Evolutionary conservation across 192 early-diverging fungal species (phyloP).

Genomic region (Diversispora epigaea): DNA sequence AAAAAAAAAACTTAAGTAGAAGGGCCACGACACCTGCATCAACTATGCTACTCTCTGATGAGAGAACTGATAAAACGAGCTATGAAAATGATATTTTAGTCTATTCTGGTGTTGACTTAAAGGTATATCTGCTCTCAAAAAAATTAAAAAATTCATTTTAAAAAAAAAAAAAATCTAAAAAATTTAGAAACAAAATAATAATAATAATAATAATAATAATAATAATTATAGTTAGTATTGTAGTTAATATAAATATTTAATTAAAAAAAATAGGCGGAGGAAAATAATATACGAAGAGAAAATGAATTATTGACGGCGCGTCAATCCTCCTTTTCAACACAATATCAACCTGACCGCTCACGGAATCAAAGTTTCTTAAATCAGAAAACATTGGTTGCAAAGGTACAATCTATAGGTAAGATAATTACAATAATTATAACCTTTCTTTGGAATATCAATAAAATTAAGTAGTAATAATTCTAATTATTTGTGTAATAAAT

Average conservation of each 20-base stretch:
- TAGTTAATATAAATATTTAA: background rate
- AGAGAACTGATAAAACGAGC: slow-evolving; percentile 35
- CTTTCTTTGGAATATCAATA: background rate
- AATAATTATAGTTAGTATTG: too few relatives aligned
- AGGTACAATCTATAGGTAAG: slow-evolving; percentile 48
- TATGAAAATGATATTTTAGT: slow-evolving; percentile 73
- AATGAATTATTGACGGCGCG: slow-evolving; percentile 32
- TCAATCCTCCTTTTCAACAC: slow-evolving; percentile 17
- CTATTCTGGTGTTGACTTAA: slow-evolving; percentile 75
- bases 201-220: too few relatives aligned
- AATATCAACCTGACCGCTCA: slow-evolving; percentile 35
- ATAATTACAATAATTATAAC: background rate
- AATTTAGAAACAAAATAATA: too few relatives aligned
- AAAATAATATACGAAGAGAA: slow-evolving; percentile 58
- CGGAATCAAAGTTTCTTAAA: slow-evolving; percentile 52
- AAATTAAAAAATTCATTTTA: too few relatives aligned
- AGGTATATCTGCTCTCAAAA: slow-evolving; percentile 21
- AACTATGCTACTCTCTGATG: background rate
- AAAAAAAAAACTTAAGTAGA: slow-evolving; percentile 9
- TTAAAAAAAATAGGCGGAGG: slow-evolving; percentile 43
- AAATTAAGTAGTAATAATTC: background rate
- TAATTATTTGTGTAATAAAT: background rate
- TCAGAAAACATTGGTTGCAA: slow-evolving; percentile 35
- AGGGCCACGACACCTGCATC: slow-evolving; percentile 5
- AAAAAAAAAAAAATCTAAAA: too few relatives aligned